These are phyloP conservation scores for Penicillium paradoxum DNA, from an alignment of 495 filamentous ascomycete species.

Conservation along the genomic window DNA sequence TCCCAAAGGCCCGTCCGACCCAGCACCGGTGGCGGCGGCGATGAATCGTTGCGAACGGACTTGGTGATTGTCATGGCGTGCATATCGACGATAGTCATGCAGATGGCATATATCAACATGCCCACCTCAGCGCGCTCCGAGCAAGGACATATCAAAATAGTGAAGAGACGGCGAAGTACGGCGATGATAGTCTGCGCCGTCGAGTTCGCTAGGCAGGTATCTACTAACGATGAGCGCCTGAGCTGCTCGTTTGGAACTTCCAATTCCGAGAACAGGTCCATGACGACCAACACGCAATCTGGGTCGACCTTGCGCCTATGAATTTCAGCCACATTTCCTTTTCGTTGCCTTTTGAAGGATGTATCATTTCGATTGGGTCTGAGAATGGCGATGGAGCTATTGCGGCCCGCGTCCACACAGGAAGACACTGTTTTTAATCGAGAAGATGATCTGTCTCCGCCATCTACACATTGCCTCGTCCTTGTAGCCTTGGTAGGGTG, in stretches of 20 bases:
- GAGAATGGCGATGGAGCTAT: neutral
- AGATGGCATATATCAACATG: conserved; percentile 11
- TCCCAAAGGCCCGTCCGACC: neutral
- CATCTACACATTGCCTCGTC: conserved; percentile 1
- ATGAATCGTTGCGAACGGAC: neutral
- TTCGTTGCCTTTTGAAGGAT: neutral
- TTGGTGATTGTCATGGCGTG: neutral
- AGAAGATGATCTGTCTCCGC: neutral
- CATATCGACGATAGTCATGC: conserved; percentile 13
- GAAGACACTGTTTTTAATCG: neutral
- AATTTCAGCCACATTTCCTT: neutral
- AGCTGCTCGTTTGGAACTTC: conserved; percentile 1
- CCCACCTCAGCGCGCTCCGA: conserved; percentile 10
- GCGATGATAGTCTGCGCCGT: neutral
- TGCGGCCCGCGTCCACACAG: neutral
- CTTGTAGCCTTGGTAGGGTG: neutral
- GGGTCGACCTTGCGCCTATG: neutral
- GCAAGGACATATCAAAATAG: conserved; percentile 15
- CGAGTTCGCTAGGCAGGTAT: neutral
- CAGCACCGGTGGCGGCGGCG: neutral
- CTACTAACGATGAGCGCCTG: neutral
- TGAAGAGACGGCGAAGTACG: conserved; percentile 5
- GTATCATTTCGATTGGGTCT: neutral
- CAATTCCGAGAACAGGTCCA: conserved; percentile 4
- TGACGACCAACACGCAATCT: neutral